Evolutionary conservation across 345 rosid species (phyloP), one percentile per base, ranked within the genome.

Genomic region (Populus pruinosa): DNA sequence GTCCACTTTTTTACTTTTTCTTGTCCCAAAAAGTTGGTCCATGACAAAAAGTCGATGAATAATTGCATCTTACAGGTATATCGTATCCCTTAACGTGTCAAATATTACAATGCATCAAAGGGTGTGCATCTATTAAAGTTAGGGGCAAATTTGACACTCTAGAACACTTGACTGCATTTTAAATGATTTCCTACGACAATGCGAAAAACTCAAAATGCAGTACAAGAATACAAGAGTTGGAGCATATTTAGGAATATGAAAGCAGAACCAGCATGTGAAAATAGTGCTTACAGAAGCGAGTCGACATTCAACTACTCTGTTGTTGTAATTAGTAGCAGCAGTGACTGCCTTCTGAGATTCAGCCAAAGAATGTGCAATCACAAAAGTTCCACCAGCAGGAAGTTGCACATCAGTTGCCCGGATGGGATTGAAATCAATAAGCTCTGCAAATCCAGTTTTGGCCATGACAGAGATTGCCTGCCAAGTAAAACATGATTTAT

Each of bases 381-480:
- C 90, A 84, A 96, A 96, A 77, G 91, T 91, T 1, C 98, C 99
- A n/a, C 97, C 98, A 75, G 83, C 82, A 82, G 98, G 99, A 85
- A 94, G 98, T 86, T 94, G 80, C 79, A 96, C 97, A 77, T 96
- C 99, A 70, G 98, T 96, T 83, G 97, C 99, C 20, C 89, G 90
- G 67, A 96, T 88, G 74, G 99, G 99, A 73, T 96, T 96, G 87
- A 96, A 96, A 87, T 96, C 99, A 85, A 96, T 96, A 76, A 96
- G 97, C 89, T 96, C 99, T 12, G 99, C 99, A 88, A 96, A 96
- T 31, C 98, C 99, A 76, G 83, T 61, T 87, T 91, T 90, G 50
- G 98, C 99, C 99, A 92, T 96, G 43, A 96, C 87, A 49, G 98
- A 96, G 85, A 96, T 96, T 68, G 99, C 99, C 99, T 96, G 84